Conservation (phyloP, 2,329 filamentous ascomycete species). For the Paramyrothecium sp. region DNA sequence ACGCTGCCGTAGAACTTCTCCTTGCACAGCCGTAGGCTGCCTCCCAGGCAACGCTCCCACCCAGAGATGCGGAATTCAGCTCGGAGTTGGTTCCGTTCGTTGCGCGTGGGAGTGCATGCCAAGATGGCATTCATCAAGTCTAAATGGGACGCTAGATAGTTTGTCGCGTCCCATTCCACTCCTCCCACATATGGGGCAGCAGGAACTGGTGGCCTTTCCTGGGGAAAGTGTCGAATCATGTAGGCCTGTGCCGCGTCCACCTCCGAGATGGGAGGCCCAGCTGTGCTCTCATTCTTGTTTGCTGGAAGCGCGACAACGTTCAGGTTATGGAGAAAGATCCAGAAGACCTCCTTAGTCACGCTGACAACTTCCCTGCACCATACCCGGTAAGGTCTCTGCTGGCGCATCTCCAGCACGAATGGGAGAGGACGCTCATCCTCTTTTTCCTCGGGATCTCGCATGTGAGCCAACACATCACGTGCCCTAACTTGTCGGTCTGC, state of each 20-base stretch:
- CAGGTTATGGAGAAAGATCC: slow-evolving; percentile 95
- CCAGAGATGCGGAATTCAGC: slow-evolving; percentile 77
- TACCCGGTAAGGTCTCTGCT: slow-evolving; percentile 81
- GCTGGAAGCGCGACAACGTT: slow-evolving; percentile 75
- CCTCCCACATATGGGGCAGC: slow-evolving; percentile 95
- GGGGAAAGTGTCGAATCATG: slow-evolving; percentile 75
- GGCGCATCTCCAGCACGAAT: slow-evolving; percentile 88
- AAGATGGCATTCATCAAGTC: slow-evolving; percentile 91
- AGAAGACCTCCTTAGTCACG: slow-evolving; percentile 97
- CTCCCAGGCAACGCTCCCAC: slow-evolving; percentile 87
- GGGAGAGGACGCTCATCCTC: slow-evolving; percentile 75
- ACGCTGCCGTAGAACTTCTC: slow-evolving; percentile 96
- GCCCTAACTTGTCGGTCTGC: slow-evolving; percentile 68
- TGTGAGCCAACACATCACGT: slow-evolving; percentile 70
- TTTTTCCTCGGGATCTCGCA: slow-evolving; percentile 75
- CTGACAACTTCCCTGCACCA: slow-evolving; percentile 93
- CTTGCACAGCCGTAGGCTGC: slow-evolving; percentile 85
- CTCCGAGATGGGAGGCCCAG: slow-evolving; percentile 27
- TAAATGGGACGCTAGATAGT: slow-evolving; percentile 89
- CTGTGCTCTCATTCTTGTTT: slow-evolving; percentile 28
- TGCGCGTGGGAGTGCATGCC: slow-evolving; percentile 68
- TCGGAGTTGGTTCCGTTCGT: slow-evolving; percentile 77
- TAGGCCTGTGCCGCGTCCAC: slow-evolving; percentile 50
- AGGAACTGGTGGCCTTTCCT: slow-evolving; percentile 83
- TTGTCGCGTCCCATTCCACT: slow-evolving; percentile 98